Base-by-base conservation (phyloP, 306 rosid species). In the Senna siamea region DNA sequence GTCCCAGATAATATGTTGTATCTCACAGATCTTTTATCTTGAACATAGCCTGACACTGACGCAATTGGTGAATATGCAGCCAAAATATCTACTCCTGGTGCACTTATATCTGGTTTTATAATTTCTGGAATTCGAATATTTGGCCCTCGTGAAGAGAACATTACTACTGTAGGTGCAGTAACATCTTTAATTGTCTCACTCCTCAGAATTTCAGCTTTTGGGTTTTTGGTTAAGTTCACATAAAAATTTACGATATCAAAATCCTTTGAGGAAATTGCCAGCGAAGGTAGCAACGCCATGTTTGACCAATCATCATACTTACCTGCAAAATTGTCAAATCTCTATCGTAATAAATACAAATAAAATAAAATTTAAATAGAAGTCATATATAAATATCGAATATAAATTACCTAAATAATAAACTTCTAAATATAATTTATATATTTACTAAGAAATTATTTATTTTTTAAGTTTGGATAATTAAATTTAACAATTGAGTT, bases 91-190 rank as follows among this genome's bases (percentile, higher is more conserved):
- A 77, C 61, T 28, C 82, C 80, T 0, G 80, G 87, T 4, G 82
- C 84, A 53, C 66, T 55, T 40, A 80, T 63, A 43, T 83, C 84
- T 15, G 82, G 87, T 74, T 80, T 80, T 30, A 85, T 9, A 38
- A 82, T 66, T 26, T 84, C 83, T 2, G 44, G 32, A 10, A 66
- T 7, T 5, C 57, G 20, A 1, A 0, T 0, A 58, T 84, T 83
- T 4, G 86, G 86, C 13, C 87, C 90, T 1, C 77, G 70, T 2
- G 87, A 50, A 50, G 90, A 86, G 57, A 80, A 83, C 0, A 7
- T 2, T 9, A 70, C 81, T 1, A 52, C 74, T 6, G 0, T 11
- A 0, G 82, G 84, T 60, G 90, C 83, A 6, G 12, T n/a, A 10
- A 4, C 1, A 10, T 60, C 66, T n/a, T 18, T 2, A 1, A 19